phyloP scores from a whole-genome alignment of 2,329 filamentous ascomycete species.

The Aureobasidium sp. region DNA sequence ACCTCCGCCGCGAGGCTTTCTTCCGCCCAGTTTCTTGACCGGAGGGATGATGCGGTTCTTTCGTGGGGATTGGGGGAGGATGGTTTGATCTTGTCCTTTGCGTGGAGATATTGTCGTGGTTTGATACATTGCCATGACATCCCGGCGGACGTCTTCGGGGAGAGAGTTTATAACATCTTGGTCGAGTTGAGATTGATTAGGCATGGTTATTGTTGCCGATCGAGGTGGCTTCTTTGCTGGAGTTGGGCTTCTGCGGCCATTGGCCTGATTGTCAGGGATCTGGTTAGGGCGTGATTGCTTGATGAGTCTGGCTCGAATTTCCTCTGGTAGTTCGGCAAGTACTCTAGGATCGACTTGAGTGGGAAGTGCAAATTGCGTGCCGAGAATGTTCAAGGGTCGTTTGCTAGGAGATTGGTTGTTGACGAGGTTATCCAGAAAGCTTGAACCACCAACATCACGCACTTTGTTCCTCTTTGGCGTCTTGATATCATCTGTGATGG shows the following conservation, averaged over 20 bases:
- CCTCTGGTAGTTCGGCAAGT: conserved; percentile 69
- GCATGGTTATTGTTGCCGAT: conserved; percentile 33
- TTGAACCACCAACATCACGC: conserved; percentile 19
- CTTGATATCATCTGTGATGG: conserved; percentile 38
- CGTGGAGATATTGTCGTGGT: conserved; percentile 20
- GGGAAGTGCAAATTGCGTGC: conserved; percentile 89
- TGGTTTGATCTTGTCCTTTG: conserved; percentile 25
- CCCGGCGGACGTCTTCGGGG: conserved; percentile 75
- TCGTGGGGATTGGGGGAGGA: conserved; percentile 42
- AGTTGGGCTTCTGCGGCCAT: background rate
- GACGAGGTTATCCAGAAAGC: conserved; percentile 29
- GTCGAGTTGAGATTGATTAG: conserved; percentile 69
- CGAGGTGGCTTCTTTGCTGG: background rate
- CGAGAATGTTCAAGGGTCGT: conserved; percentile 65
- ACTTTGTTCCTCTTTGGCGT: conserved; percentile 28
- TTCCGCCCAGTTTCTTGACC: conserved; percentile 45
- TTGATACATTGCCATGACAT: conserved; percentile 66
- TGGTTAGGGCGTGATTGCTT: conserved; percentile 35
- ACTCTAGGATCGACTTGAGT: conserved; percentile 73
- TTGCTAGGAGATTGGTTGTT: conserved; percentile 44
- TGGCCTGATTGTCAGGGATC: background rate
- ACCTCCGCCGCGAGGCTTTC: conserved; percentile 52
- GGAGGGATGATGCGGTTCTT: conserved; percentile 46
- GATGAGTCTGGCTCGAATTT: conserved; percentile 70
- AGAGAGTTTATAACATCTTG: conserved; percentile 73